These are phyloP conservation scores for Diaporthe destruens DNA, from an alignment of 2,329 filamentous ascomycete species.

Conservation along the genomic window DNA sequence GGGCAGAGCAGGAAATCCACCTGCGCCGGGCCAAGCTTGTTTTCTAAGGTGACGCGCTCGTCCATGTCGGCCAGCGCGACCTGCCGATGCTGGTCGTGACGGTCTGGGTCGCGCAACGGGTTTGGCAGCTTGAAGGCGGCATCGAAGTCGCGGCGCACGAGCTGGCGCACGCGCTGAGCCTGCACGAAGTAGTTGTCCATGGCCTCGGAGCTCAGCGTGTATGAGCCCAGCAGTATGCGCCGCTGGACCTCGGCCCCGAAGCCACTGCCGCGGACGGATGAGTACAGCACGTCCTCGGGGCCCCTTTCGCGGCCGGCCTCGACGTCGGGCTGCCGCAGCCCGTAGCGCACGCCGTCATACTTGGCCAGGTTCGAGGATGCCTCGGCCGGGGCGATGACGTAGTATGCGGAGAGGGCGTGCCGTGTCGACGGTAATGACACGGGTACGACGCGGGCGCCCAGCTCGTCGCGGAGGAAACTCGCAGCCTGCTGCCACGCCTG, in stretches of 20 bases:
- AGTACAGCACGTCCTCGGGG: constrained; percentile 76
- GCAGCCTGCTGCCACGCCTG: constrained; percentile 77
- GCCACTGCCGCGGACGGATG: constrained; percentile 77
- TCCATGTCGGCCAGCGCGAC: constrained; percentile 73
- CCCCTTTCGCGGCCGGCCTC: constrained; percentile 59
- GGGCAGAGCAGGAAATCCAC: constrained; percentile 92
- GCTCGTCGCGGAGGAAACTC: constrained; percentile 62
- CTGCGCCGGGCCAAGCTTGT: constrained; percentile 69
- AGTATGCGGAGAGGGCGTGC: constrained; percentile 91
- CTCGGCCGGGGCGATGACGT: constrained; percentile 93
- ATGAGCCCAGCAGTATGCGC: constrained; percentile 89
- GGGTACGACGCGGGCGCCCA: constrained; percentile 79
- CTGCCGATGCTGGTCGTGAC: constrained; percentile 50
- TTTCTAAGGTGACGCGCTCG: constrained; percentile 62
- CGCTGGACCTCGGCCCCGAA: constrained; percentile 90
- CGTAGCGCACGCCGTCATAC: constrained; percentile 95
- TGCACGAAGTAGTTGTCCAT: constrained; percentile 98
- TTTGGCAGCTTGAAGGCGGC: constrained; percentile 78
- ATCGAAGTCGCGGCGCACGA: constrained; percentile 91
- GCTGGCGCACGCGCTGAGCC: constrained; percentile 86
- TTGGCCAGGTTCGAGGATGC: constrained; percentile 96
- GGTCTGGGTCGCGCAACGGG: constrained; percentile 67
- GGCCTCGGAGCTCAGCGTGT: constrained; percentile 88
- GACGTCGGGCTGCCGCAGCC: constrained; percentile 36
- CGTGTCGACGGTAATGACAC: constrained; percentile 87